Evolutionary conservation across 179 eudicot species (phyloP).

Genomic region (Pouteria campechiana): DNA sequence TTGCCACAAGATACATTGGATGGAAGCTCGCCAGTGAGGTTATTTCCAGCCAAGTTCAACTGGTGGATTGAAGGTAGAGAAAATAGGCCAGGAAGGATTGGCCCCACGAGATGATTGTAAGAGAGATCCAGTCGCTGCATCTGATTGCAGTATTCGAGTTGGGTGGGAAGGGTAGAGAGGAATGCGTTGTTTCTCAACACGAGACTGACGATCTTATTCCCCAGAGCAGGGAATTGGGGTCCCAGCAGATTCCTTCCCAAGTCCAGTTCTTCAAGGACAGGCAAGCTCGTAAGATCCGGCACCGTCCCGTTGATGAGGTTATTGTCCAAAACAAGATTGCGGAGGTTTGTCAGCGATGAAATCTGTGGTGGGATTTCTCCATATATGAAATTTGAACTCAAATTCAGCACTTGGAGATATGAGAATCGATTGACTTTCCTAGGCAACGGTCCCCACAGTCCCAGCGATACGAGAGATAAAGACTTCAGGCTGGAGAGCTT

Average conservation of each 20-base stretch:
- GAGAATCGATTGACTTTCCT: conserved; percentile 35
- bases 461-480: conserved; percentile 58
- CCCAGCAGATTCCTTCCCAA: conserved; percentile 58
- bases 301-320: conserved; percentile 68
- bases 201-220: conserved; percentile 32
- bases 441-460: conserved; percentile 83
- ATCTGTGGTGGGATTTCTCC: conserved; percentile 52
- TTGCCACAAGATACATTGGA: conserved; percentile 33
- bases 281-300: conserved; percentile 45
- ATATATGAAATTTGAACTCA: conserved; percentile 64
- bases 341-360: conserved; percentile 29
- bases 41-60: conserved; percentile 49
- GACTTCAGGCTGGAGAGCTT: conserved; percentile 49
- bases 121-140: conserved; percentile 61
- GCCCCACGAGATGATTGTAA: conserved; percentile 57
- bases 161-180: conserved; percentile 45
- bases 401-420: conserved; percentile 45
- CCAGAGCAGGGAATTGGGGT: conserved; percentile 57
- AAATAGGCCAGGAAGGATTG: conserved; percentile 43
- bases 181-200: conserved; percentile 50
- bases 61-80: conserved; percentile 45
- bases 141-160: conserved; percentile 15
- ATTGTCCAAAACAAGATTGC: conserved; percentile 32
- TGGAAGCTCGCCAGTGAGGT: conserved; percentile 59
- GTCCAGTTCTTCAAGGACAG: conserved; percentile 46